Base-by-base conservation (phyloP, 805 yeast genomes). In the Alloascoidea hylecoeti region DNA sequence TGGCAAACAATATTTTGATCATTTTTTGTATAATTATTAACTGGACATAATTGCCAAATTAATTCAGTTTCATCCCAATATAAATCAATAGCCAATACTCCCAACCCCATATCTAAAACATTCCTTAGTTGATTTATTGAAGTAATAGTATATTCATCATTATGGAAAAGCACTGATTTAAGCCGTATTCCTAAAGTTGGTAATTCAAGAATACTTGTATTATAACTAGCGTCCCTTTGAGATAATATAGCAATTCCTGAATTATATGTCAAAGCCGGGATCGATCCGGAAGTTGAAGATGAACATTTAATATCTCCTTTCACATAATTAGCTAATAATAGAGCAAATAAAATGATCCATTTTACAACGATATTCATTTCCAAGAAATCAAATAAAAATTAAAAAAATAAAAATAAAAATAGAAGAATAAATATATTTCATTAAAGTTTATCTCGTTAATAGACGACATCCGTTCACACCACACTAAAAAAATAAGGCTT, bases 31-130 rank as follows among this genome's bases (percentile, higher is more conserved):
- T 23, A 9, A 23, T 9, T 9, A n/a, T 9, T 9, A 2, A 57
- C 64, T 1, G 79, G 79, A 44, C 79, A 73, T 16, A 72, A 50
- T 49, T 70, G 77, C 78, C 77, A 72, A 34, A 40, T 44, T 6
- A 43, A 35, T 4, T 56, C 51, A 34, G 44, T 46, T 27, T 57
- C 56, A 48, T 69, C 69, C 71, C 71, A 73, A 50, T 65, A 72
- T n/a, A 72, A 46, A 46, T 75, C 75, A 4, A 71, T 32, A 42
- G 57, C 48, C 15, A 65, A 36, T 3, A 56, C 46, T 16, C 50
- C 55, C 35, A 54, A 53, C 3, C 72, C 71, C 0, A 46, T 47
- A 12, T 45, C 47, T 18, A 65, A 47, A 4, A 53, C 42, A 5
- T 39, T 44, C 15, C 35, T 38, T 6, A 56, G 19, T 5, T 35